Evolutionary conservation across 768 basidiomycete species (phyloP), one percentile per base, ranked within the genome.

Genomic region (Zangia roseola): DNA sequence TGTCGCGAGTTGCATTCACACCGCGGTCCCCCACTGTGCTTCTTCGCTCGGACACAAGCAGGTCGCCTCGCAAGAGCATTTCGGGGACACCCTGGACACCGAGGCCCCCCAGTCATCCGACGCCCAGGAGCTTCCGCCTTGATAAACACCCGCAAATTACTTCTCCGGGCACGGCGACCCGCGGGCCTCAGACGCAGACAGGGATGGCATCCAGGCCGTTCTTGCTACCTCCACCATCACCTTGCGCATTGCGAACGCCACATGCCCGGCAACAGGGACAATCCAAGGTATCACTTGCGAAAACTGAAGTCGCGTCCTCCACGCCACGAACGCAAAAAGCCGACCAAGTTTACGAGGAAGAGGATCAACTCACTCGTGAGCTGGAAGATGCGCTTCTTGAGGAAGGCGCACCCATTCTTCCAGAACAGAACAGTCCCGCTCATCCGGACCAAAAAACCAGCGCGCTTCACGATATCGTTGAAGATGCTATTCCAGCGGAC

Each of bases 341-440:
- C 40, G 58, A 58, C n/a, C 58, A 54, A 13, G 57, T 64, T 34
- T 59, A 51, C 20, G 56, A 56, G 23, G 62, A 62, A 33, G 63
- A 63, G 14, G 59, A 63, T 28, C 30, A 43, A 5, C 59, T 71
- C 26, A 61, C 55, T 40, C 61, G 61, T 16, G 71, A 74, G 47
- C 58, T 73, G 21, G 71, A 74, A n/a, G 69, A 65, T 20, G 70
- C 69, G 1, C 62, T 73, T 38, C 71, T 70, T 41, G 74, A 71
- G 21, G 64, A 74, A n/a, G 72, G 76, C 36, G 70, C 77, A 28
- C 76, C 77, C 3, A 64, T 73, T 6, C 38, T 23, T 31, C 34
- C 43, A 17, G 10, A 17, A 73, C 74, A 25, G 6, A 6, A 17
- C 20, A 34, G 19, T 30, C 36, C 36, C 21, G 21, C 7, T 36